Evolutionary conservation across 2,329 filamentous ascomycete genomes (phyloP), one percentile per base, ranked within the genome.

Genomic region (Fusarium sp.): DNA sequence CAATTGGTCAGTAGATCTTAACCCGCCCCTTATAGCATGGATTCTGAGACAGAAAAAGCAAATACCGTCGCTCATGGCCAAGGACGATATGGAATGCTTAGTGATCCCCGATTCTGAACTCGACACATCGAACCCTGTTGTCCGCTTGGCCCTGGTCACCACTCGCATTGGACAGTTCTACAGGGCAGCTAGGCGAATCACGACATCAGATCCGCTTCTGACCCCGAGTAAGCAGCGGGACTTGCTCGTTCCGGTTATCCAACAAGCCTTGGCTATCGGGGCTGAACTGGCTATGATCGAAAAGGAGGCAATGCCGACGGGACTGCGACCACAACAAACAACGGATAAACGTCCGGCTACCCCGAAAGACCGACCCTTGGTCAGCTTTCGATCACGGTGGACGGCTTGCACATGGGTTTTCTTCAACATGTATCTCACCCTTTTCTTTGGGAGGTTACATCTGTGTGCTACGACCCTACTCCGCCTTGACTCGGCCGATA

Each of bases 141-240:
- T 67, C 17, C 63, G 43, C 21, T 48, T 63, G 41, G 64, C 58
- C 48, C 39, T 64, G 21, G 47, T 59, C 33, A 29, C 47, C 13
- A 42, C 63, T 49, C 64, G 51, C 45, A 67, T 67, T 48, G 50
- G 52, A 9, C 64, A 64, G 40, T 67, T 67, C 15, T 67, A 54
- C 36, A 47, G 64, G 31, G 41, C 48, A 20, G 52, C 64, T 11
- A 67, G 17, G 36, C 58, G 33, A 49, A 45, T 63, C 52, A 59
- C 51, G 27, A 31, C 37, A 41, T 20, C 25, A 37, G 43, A 48
- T 9, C 27, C 33, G 13, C 11, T 21, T 20, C 13, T 27, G 18
- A 35, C 33, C 3, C 17, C 25, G 9, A 25, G 18, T 11, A 36
- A 45, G 31, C 20, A 64, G 29, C 63, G 64, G 31, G 17, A 13